phyloP scores from a whole-genome alignment of 2,329 filamentous ascomycete genomes.

The Phialocephala subalpina region DNA sequence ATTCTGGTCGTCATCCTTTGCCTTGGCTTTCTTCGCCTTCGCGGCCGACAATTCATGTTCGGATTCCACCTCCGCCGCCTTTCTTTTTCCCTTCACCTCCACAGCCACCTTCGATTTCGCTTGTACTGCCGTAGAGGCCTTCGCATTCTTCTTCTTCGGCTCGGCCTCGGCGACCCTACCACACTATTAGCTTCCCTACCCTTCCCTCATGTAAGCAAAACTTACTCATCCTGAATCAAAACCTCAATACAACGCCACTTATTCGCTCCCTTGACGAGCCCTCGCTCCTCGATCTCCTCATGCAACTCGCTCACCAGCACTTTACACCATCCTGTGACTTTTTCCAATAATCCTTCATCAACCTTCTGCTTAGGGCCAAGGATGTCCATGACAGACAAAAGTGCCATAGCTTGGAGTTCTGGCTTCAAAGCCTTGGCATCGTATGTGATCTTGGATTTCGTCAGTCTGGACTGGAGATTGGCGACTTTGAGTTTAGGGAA shows the following conservation, averaged over 20 bases:
- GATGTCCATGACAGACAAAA: not conserved
- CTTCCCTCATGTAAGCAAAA: not conserved
- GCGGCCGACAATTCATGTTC: not conserved
- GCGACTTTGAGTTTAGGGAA: not conserved
- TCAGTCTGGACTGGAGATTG: not conserved
- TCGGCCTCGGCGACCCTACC: not conserved
- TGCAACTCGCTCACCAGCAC: not conserved
- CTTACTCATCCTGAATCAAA: conserved; percentile 10
- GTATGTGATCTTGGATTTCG: not conserved
- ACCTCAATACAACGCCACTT: conserved; percentile 11
- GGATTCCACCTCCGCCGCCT: not conserved
- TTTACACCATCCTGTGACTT: conserved; percentile 2
- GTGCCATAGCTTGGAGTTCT: not conserved
- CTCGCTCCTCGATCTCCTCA: not conserved
- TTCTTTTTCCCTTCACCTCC: not conserved
- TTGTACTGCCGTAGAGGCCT: too few relatives aligned
- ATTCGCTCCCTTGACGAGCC: not conserved
- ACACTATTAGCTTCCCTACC: not conserved
- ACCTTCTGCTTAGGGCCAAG: not conserved
- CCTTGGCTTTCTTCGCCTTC: not conserved
- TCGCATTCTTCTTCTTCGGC: not conserved
- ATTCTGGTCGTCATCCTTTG: not conserved
- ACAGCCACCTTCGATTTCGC: too few relatives aligned
- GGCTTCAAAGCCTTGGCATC: not conserved
- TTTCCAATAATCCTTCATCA: conserved; percentile 10